These are phyloP conservation scores for Pythium dissotocum DNA, from an alignment of 352 stramenopile species.

Conservation along the genomic window DNA sequence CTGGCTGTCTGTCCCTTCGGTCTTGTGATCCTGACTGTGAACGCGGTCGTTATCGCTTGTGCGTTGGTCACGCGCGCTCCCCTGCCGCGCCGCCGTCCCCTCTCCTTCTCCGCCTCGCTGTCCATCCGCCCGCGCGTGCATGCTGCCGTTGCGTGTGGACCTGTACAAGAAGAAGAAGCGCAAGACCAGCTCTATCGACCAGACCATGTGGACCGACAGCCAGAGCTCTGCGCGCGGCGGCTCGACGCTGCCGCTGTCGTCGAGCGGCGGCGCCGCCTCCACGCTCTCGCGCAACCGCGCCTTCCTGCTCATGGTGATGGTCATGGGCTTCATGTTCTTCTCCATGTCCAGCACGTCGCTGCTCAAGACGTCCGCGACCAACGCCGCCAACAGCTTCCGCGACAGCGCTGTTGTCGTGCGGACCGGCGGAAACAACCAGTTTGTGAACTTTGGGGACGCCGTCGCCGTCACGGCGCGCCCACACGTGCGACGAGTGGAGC, in stretches of 20 bases:
- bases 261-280: slow-evolving; percentile 29
- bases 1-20: background rate
- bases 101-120: background rate
- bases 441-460: slow-evolving; percentile 27
- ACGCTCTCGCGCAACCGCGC: slow-evolving; percentile 54
- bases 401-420: slow-evolving; percentile 21
- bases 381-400: slow-evolving; percentile 12
- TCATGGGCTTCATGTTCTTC: slow-evolving; percentile 59
- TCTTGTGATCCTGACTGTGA: background rate
- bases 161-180: slow-evolving; percentile 67
- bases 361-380: slow-evolving; percentile 15
- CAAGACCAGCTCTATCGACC: slow-evolving; percentile 74
- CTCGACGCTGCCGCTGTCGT: slow-evolving; percentile 31
- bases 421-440: slow-evolving; percentile 15
- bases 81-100: background rate
- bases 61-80: slow-evolving; percentile 4
- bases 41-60: background rate
- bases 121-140: slow-evolving; percentile 21
- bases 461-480: slow-evolving; percentile 10
- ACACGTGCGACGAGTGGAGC: slow-evolving; percentile 12
- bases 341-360: slow-evolving; percentile 59
- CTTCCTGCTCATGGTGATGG: slow-evolving; percentile 46
- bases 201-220: slow-evolving; percentile 56
- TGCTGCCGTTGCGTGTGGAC: slow-evolving; percentile 44
- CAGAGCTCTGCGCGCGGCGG: slow-evolving; percentile 29